Evolutionary conservation across 106 monocot species (phyloP).

Genomic region (Chionographis japonica): DNA sequence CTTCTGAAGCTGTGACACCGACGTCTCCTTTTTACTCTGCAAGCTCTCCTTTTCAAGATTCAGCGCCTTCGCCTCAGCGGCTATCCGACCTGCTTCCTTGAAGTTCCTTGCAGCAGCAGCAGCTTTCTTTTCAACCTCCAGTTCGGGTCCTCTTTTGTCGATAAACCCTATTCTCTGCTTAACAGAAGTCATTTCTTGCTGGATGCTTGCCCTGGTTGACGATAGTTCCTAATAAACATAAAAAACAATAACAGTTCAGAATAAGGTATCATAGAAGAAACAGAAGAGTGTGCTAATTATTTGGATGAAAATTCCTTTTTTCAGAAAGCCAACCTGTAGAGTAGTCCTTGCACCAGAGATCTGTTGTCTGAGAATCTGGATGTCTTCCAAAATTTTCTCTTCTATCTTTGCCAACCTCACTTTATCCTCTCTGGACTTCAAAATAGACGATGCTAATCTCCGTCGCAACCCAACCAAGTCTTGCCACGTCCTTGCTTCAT

Average conservation of each 20-base stretch:
- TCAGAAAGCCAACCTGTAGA: slow-evolving; percentile 53
- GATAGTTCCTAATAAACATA: slow-evolving; percentile 60
- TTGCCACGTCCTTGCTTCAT: slow-evolving; percentile 53
- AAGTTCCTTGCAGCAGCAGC: slow-evolving; percentile 95
- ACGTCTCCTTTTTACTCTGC: slow-evolving; percentile 42
- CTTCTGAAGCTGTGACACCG: slow-evolving; percentile 40
- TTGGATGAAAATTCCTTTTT: no score
- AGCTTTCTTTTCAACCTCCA: slow-evolving; percentile 95
- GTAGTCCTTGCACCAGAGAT: slow-evolving; percentile 59
- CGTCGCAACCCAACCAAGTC: slow-evolving; percentile 49
- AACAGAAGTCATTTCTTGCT: slow-evolving; percentile 55
- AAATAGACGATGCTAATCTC: slow-evolving; percentile 46
- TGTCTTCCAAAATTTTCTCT: slow-evolving; percentile 62
- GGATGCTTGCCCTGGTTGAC: slow-evolving; percentile 51
- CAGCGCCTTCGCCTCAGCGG: slow-evolving; percentile 79
- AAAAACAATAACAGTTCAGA: background rate
- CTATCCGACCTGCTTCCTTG: slow-evolving; percentile 85
- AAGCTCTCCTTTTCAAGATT: slow-evolving; percentile 60
- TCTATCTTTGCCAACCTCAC: slow-evolving; percentile 56
- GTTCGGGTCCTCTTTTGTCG: slow-evolving; percentile 84
- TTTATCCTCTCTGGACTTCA: slow-evolving; percentile 73
- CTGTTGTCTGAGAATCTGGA: slow-evolving; percentile 55
- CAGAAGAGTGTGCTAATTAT: no score
- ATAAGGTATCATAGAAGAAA: no score
- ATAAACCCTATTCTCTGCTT: slow-evolving; percentile 82